Evolutionary conservation across 176 grass and related monocot species (phyloP).

Genomic region (Tillandsia fasciculata): DNA sequence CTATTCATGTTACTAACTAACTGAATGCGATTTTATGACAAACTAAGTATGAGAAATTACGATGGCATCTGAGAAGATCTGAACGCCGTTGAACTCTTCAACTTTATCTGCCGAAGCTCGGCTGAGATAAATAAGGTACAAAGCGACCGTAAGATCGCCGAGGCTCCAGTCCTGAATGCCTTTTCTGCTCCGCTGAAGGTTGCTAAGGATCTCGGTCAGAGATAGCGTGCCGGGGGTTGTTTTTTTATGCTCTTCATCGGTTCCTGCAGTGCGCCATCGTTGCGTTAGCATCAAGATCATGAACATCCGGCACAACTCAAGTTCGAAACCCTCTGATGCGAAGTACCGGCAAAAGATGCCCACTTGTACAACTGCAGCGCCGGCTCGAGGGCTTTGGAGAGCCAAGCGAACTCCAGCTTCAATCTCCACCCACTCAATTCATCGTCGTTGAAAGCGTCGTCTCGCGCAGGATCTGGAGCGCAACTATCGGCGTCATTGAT

Average conservation of each 20-base stretch:
- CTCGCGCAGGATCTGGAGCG: constrained; percentile 7
- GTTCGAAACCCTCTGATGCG: neutral
- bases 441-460: constrained; percentile 32
- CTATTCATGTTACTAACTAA: too few relatives aligned
- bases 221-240: constrained; percentile 33
- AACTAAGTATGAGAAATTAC: constrained; percentile 19
- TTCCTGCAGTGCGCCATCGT: constrained; percentile 35
- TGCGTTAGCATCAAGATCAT: constrained; percentile 2
- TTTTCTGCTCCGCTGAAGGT: constrained; percentile 76
- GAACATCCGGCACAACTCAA: neutral
- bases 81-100: constrained; percentile 56
- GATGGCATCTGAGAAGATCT: constrained; percentile 59
- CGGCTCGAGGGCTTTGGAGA: constrained; percentile 77
- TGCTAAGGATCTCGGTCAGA: constrained; percentile 70
- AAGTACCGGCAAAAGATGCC: constrained; percentile 45
- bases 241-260: constrained; percentile 26
- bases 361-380: constrained; percentile 76
- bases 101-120: constrained; percentile 63
- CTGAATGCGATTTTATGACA: neutral
- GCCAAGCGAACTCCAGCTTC: constrained; percentile 83
- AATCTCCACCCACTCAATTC: constrained; percentile 42
- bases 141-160: constrained; percentile 70
- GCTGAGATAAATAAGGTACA: constrained; percentile 92
- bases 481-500: constrained; percentile 5
- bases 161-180: constrained; percentile 94